Evolutionary conservation across 1,284 basidiomycete species (phyloP).

Genomic region (Sporisorium sorghi): DNA sequence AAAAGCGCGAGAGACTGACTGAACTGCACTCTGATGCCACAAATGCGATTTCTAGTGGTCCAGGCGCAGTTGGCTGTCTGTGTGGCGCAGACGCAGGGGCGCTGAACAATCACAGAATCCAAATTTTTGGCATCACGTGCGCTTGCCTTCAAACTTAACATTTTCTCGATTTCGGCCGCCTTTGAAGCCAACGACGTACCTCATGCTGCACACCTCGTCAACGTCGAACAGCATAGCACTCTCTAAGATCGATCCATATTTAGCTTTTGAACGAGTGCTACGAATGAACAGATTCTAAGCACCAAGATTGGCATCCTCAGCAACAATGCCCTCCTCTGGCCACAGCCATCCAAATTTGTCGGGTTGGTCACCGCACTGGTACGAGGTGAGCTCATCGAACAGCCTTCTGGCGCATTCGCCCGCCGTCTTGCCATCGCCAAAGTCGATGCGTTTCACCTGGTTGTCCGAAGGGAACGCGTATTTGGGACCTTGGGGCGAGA

Average conservation of each 20-base stretch:
- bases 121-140: conserved; percentile 6
- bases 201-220: background rate
- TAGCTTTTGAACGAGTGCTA: background rate
- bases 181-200: background rate
- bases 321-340: conserved; percentile 67
- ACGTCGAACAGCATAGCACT: background rate
- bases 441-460: conserved; percentile 59
- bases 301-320: conserved; percentile 47
- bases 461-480: conserved; percentile 53
- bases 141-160: background rate
- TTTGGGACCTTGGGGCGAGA: conserved; percentile 45
- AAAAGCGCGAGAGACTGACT: too few relatives aligned
- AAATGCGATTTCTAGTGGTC: conserved; percentile 9
- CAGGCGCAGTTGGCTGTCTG: conserved; percentile 6
- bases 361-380: conserved; percentile 58
- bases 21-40: background rate
- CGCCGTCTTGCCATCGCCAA: conserved; percentile 68
- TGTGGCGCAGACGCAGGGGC: conserved; percentile 11
- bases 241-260: background rate
- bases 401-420: conserved; percentile 53
- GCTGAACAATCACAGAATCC: too few relatives aligned
- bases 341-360: conserved; percentile 67
- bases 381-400: conserved; percentile 53
- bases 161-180: background rate
- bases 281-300: background rate